These are phyloP conservation scores for Calocybe gangraenosa DNA, from an alignment of 768 basidiomycete genomes.

Conservation along the genomic window DNA sequence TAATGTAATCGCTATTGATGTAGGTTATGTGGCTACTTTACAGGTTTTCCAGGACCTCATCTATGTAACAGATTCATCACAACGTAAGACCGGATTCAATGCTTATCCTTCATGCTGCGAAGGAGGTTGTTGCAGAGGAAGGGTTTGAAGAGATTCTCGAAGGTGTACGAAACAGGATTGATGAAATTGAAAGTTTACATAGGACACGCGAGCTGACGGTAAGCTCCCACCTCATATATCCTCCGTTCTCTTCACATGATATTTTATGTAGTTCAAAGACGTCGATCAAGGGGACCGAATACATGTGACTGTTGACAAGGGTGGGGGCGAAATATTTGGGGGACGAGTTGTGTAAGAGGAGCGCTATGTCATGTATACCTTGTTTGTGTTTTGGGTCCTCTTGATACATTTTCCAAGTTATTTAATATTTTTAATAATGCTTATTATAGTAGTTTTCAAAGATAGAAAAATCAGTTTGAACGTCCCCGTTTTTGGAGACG, in stretches of 20 bases:
- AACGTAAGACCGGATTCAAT: conserved; percentile 79
- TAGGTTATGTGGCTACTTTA: conserved; percentile 27
- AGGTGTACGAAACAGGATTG: conserved; percentile 68
- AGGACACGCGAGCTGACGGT: conserved; percentile 76
- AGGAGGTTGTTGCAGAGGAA: conserved; percentile 64
- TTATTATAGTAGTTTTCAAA: too few relatives aligned
- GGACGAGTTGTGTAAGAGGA: conserved; percentile 12
- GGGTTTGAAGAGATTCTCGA: conserved; percentile 79
- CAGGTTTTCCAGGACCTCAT: conserved; percentile 5
- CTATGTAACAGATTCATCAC: conserved; percentile 54
- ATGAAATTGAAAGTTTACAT: conserved; percentile 84
- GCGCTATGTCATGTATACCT: too few relatives aligned
- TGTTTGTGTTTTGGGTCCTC: too few relatives aligned
- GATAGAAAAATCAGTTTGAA: too few relatives aligned
- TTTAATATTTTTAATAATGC: too few relatives aligned
- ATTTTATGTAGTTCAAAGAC: conserved; percentile 42
- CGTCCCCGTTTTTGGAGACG: conserved; percentile 9
- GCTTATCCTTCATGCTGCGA: conserved; percentile 69
- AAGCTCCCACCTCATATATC: conserved; percentile 10
- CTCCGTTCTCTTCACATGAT: conserved; percentile 19
- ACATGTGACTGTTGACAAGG: conserved; percentile 55
- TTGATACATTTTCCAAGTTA: too few relatives aligned
- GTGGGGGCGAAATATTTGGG: conserved; percentile 27
- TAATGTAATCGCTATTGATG: conserved; percentile 79
- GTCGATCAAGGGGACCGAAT: conserved; percentile 44